Percentiles rank a stretch among this genome's conserved stretches.
Evolutionary conservation across 139 green algal genomes (phyloP).

Genomic region (Deuterostichococcus epilithicus): DNA sequence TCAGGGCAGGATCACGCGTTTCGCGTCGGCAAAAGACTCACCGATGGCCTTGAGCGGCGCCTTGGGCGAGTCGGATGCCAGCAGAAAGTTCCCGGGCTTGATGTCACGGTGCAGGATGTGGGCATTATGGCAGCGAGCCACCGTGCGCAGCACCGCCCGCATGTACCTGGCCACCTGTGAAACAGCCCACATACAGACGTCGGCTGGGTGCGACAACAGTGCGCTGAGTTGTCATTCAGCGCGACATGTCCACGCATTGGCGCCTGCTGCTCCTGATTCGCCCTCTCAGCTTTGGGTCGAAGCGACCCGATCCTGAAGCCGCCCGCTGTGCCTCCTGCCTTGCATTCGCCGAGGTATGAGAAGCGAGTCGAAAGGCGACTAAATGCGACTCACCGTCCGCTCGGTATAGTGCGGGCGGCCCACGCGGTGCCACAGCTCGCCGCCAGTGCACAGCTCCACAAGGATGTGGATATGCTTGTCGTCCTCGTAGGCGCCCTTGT

Average conservation of each 20-base stretch:
- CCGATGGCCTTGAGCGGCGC: constrained; percentile 83
- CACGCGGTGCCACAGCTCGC: constrained; percentile 74
- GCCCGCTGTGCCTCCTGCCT: too few species aligned
- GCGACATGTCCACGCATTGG: too few species aligned
- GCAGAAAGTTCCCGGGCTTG: constrained; percentile 91
- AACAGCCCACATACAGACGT: too few species aligned
- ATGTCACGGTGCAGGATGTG: constrained; percentile 82
- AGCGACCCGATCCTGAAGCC: too few species aligned
- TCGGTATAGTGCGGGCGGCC: constrained; percentile 71
- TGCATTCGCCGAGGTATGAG: too few species aligned
- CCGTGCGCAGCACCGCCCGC: constrained; percentile 64
- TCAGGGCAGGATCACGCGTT: too few species aligned
- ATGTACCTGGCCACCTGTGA: constrained; percentile 68
- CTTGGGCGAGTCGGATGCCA: constrained; percentile 59
- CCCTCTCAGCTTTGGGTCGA: too few species aligned
- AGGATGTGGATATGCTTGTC: constrained; percentile 74
- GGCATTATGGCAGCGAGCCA: constrained; percentile 68
- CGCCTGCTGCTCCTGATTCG: too few species aligned
- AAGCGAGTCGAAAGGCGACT: too few species aligned
- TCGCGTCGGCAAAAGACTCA: constrained; percentile 32
- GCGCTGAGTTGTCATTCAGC: too few species aligned
- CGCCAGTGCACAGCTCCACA: constrained; percentile 80
- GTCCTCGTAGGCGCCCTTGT: constrained; percentile 78
- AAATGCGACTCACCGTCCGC: constrained; percentile 51
- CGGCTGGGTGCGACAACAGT: too few species aligned